Percentiles rank a stretch among this genome's conserved stretches.
phyloP scores from a whole-genome alignment of 768 basidiomycete species.

The Boletus fagicola region DNA sequence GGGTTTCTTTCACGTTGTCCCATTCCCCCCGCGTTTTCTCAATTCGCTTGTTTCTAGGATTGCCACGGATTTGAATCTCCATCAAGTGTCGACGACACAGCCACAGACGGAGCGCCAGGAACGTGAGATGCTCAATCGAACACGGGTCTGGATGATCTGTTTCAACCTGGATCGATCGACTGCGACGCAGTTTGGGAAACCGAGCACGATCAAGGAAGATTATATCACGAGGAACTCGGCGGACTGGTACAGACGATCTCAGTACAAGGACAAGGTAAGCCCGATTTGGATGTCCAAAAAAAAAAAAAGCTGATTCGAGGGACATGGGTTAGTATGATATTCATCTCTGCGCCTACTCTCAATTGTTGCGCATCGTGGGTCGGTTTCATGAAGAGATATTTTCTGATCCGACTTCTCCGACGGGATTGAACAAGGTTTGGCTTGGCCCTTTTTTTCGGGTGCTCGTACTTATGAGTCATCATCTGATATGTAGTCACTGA shows the following conservation, averaged over 20 bases:
- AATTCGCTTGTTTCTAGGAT: too few relatives aligned
- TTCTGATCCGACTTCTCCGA: conserved; percentile 63
- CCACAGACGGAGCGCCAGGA: conserved; percentile 73
- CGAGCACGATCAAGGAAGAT: conserved; percentile 85
- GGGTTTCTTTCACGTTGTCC: too few relatives aligned
- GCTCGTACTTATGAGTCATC: conserved; percentile 8
- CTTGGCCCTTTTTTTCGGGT: neutral
- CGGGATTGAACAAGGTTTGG: conserved; percentile 65
- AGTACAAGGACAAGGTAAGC: conserved; percentile 54
- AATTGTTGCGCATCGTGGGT: conserved; percentile 65
- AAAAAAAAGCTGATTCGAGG: too few relatives aligned
- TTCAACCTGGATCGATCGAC: conserved; percentile 87
- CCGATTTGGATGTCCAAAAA: too few relatives aligned
- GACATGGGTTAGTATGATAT: conserved; percentile 59
- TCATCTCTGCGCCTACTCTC: conserved; percentile 72
- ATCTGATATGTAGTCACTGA: conserved; percentile 53
- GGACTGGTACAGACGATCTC: conserved; percentile 74
- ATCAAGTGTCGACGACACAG: conserved; percentile 58
- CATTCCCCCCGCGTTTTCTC: too few relatives aligned
- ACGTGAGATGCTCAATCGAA: conserved; percentile 80
- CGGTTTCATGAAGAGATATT: conserved; percentile 77
- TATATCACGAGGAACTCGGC: conserved; percentile 61
- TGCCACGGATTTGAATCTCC: conserved; percentile 87
- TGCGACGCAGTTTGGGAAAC: conserved; percentile 87
- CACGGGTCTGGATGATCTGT: conserved; percentile 88